Base-by-base conservation (phyloP, 2,329 filamentous ascomycete species). In the Cytospora piceae region DNA sequence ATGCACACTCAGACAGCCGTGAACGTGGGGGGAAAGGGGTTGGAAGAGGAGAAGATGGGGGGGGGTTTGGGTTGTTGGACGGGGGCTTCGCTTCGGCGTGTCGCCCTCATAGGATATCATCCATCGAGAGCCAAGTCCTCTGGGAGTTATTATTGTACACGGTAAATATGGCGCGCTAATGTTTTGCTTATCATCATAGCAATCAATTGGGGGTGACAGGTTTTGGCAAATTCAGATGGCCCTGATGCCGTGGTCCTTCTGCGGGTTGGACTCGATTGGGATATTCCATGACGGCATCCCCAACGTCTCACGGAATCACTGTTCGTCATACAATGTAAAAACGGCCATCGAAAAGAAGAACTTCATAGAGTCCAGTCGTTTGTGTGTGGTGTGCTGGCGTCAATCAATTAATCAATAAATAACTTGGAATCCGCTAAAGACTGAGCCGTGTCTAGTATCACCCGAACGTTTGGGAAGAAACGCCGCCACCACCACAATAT, bases 11-110 rank as follows among this genome's bases (percentile, higher is more conserved):
- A 49, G 3, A 9, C 31, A 37, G 31, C 22, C 37, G 58, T 24
- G 22, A 39, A n/a, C 58, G 63, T 66, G 63, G 63, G 66, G 66
- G 66, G n/a, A n/a, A n/a, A n/a, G n/a, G n/a, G n/a, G n/a, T n/a
- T n/a, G n/a, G n/a, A n/a, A n/a, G n/a, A n/a, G n/a, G n/a, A n/a
- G n/a, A n/a, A n/a, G n/a, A n/a, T n/a, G n/a, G n/a, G n/a, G n/a
- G n/a, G n/a, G n/a, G n/a, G n/a, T n/a, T n/a, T n/a, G n/a, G n/a
- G 17, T 20, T 42, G 15, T 11, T 11, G 9, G 32, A 11, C 2
- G 37, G 37, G 37, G 39, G 39, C 12, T 1, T 37, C 15, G 20
- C 15, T 7, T 42, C 11, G 17, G 39, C 39, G 39, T 42, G 39
- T 42, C 20, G 39, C 39, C 8, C 39, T 42, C 6, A 42, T n/a